phyloP scores from a whole-genome alignment of 495 filamentous ascomycete species.

The Talaromyces nanjingensis region DNA sequence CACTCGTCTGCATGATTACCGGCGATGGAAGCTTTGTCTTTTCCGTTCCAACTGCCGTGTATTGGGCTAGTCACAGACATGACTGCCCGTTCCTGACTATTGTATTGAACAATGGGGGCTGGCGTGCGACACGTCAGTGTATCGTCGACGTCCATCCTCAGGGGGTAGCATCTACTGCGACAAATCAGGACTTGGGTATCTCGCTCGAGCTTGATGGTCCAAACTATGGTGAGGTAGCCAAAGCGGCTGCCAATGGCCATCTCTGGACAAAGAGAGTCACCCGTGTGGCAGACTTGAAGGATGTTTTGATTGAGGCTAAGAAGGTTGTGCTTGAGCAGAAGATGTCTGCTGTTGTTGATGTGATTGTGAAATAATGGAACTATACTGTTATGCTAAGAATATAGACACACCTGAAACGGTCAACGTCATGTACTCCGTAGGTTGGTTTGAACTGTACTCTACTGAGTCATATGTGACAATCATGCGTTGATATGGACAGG shows the following conservation, averaged over 20 bases:
- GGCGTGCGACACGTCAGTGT: slow-evolving; percentile 16
- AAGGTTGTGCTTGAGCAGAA: slow-evolving; percentile 6
- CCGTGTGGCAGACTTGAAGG: slow-evolving; percentile 4
- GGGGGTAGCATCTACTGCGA: slow-evolving; percentile 10
- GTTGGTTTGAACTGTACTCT: not conserved
- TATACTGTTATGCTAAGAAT: not conserved
- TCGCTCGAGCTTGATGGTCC: slow-evolving; percentile 17
- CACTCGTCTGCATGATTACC: slow-evolving; percentile 19
- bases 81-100: slow-evolving; percentile 22
- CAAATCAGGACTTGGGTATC: slow-evolving; percentile 16
- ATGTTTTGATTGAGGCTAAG: slow-evolving; percentile 1
- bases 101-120: slow-evolving; percentile 24
- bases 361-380: slow-evolving; percentile 3
- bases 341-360: slow-evolving; percentile 9
- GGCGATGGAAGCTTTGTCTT: slow-evolving; percentile 27
- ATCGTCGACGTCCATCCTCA: slow-evolving; percentile 15
- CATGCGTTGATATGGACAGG: not conserved
- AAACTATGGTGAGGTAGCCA: slow-evolving; percentile 17
- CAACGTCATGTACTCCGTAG: not conserved
- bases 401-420: not conserved
- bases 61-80: slow-evolving; percentile 22
- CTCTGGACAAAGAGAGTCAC: slow-evolving; percentile 14
- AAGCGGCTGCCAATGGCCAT: slow-evolving; percentile 17
- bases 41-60: slow-evolving; percentile 19
- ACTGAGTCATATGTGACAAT: not conserved